phyloP scores from a whole-genome alignment of 495 filamentous ascomycete genomes.

The Haplographium delicatum region DNA sequence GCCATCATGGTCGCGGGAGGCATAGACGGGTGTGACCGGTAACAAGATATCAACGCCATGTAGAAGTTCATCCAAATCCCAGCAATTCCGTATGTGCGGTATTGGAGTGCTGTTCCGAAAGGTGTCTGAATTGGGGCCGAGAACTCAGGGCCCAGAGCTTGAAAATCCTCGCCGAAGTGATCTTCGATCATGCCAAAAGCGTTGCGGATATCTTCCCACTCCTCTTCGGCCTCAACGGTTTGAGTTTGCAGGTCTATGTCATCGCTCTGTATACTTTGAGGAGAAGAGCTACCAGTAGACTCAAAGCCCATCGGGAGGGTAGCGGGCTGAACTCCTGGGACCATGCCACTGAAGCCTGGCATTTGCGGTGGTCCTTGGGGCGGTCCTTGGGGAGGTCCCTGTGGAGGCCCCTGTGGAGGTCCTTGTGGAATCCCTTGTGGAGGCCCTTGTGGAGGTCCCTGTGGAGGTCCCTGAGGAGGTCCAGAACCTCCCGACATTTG shows the following conservation, averaged over 20 bases:
- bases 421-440: neutral
- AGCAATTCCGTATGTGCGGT: conserved; percentile 79
- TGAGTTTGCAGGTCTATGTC: conserved; percentile 53
- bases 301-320: conserved; percentile 52
- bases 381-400: neutral
- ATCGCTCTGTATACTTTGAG: conserved; percentile 32
- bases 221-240: conserved; percentile 63
- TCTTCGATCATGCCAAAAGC: conserved; percentile 63
- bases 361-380: conserved; percentile 18
- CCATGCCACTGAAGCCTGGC: conserved; percentile 55
- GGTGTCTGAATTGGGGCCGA: conserved; percentile 58
- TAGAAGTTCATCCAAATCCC: conserved; percentile 82
- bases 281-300: conserved; percentile 34
- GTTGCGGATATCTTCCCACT: conserved; percentile 71
- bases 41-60: conserved; percentile 70
- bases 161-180: conserved; percentile 69
- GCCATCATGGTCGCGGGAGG: conserved; percentile 82
- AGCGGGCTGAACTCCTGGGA: conserved; percentile 46
- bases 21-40: conserved; percentile 81
- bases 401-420: too few relatives aligned
- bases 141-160: conserved; percentile 69
- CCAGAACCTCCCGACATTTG: neutral
- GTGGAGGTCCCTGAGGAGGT: neutral
- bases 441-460: neutral
- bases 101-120: conserved; percentile 78